Percentiles rank a stretch among this genome's conserved stretches.
Evolutionary conservation across 768 basidiomycete species (phyloP).

Genomic region (Tubosaeta sp.): DNA sequence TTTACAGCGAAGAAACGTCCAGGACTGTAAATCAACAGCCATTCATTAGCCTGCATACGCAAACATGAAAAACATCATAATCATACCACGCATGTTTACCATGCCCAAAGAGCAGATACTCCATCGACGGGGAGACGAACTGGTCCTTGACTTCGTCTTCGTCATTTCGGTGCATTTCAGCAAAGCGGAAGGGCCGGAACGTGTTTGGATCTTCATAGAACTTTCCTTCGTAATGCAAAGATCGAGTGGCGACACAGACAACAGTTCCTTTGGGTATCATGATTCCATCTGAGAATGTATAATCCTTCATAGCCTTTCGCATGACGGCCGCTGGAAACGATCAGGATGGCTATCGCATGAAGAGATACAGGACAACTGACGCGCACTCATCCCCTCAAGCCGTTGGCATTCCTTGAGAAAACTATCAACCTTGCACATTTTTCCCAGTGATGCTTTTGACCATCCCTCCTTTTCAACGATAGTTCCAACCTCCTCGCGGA

Average conservation of each 20-base stretch:
- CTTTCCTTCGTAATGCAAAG: conserved; percentile 19
- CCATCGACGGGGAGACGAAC: conserved; percentile 27
- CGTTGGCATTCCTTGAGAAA: conserved; percentile 23
- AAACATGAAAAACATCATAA: background rate
- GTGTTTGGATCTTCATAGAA: conserved; percentile 31
- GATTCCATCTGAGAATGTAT: conserved; percentile 35
- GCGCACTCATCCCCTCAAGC: conserved; percentile 22
- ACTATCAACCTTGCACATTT: conserved; percentile 19
- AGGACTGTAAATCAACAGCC: conserved; percentile 1
- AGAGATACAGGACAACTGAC: conserved; percentile 13
- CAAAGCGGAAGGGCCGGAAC: conserved; percentile 36
- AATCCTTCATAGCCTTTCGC: conserved; percentile 10
- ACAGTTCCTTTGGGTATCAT: conserved; percentile 32
- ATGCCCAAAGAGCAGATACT: conserved; percentile 36
- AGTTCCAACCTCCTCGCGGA: conserved; percentile 15
- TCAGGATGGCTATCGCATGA: background rate
- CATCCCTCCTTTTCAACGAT: conserved; percentile 14
- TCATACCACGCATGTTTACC: conserved; percentile 16
- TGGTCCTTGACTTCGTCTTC: conserved; percentile 31
- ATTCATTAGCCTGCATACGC: background rate
- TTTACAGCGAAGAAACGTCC: conserved; percentile 11
- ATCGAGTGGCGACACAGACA: conserved; percentile 20
- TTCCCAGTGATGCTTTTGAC: conserved; percentile 14
- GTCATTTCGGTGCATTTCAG: conserved; percentile 24
- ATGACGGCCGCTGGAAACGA: conserved; percentile 2